Evolutionary conservation across 768 basidiomycete genomes (phyloP), one percentile per base, ranked within the genome.

Genomic region (Russula griseocarnosa): DNA sequence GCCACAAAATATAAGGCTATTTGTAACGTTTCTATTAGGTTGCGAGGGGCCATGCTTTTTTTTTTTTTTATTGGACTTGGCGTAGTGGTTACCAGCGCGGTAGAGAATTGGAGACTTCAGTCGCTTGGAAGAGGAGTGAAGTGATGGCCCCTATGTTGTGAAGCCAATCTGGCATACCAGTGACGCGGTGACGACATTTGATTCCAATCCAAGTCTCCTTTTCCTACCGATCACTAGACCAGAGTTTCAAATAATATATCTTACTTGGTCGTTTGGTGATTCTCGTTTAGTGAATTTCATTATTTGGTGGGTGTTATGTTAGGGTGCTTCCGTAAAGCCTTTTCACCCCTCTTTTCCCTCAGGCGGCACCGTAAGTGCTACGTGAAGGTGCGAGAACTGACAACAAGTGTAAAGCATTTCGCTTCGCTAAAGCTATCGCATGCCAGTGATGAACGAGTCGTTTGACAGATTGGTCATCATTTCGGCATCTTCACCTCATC

Each of bases 1-100:
- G 75, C 75, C 36, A 76, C 51, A 62, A 75, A 72, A 46, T 75
- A 76, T 30, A 75, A 68, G 7, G 68, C 16, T n/a, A n/a, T n/a
- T n/a, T n/a, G n/a, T n/a, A n/a, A n/a, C n/a, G n/a, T n/a, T n/a
- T n/a, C n/a, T n/a, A n/a, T n/a, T n/a, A n/a, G n/a, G n/a, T n/a
- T n/a, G n/a, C 14, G n/a, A 6, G 62, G 44, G 26, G 61, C 13
- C 67, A 67, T 67, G 32, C 24, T 54, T n/a, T n/a, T 10, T 50
- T 18, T 28, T 3, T n/a, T 32, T 50, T 18, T 46, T 32, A 2
- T 7, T 16, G 1, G 40, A 7, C n/a, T 46, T 46, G 44, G 44
- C 20, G 44, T n/a, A 22, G n/a, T 0, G 5, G 44, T 44, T 7
- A 30, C 30, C 30, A 30, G 30, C 30, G 6, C 30, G 0, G 30